These are phyloP conservation scores for Fraxinus americana DNA, from an alignment of 257 asterid genomes.

Conservation along the genomic window DNA sequence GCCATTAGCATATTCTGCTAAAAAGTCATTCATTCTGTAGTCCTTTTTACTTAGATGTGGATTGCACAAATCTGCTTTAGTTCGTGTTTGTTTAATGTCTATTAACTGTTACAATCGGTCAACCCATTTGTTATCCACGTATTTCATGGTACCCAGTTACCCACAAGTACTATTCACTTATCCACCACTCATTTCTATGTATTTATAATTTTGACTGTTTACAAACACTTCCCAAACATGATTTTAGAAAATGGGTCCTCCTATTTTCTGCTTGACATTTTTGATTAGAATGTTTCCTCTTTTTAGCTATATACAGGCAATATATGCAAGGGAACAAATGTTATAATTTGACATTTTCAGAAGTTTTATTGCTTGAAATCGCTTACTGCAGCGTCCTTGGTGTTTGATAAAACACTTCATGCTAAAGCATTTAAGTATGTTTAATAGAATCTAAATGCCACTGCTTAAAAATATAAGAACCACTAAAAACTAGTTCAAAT, in stretches of 20 bases:
- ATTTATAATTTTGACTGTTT: too few species aligned
- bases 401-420: background rate
- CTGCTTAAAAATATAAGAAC: background rate
- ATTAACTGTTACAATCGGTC: too few species aligned
- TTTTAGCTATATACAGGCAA: background rate
- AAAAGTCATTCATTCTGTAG: background rate
- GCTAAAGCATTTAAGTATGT: background rate
- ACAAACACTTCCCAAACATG: background rate
- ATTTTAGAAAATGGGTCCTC: background rate
- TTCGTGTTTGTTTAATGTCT: too few species aligned
- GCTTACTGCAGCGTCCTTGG: background rate
- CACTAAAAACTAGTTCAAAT: background rate
- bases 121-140: too few species aligned
- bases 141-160: too few species aligned
- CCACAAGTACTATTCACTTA: too few species aligned
- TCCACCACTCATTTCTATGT: too few species aligned
- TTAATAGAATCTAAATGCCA: background rate
- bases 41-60: background rate
- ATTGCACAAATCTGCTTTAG: background rate
- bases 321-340: background rate
- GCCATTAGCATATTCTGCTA: background rate
- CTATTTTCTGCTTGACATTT: background rate
- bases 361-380: background rate
- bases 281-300: background rate
- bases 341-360: background rate